A percentile compares a stretch with the other conserved stretches of the same genome.
Evolutionary conservation across 2,329 filamentous ascomycete species (phyloP).

Genomic region (Exophiala sideris): DNA sequence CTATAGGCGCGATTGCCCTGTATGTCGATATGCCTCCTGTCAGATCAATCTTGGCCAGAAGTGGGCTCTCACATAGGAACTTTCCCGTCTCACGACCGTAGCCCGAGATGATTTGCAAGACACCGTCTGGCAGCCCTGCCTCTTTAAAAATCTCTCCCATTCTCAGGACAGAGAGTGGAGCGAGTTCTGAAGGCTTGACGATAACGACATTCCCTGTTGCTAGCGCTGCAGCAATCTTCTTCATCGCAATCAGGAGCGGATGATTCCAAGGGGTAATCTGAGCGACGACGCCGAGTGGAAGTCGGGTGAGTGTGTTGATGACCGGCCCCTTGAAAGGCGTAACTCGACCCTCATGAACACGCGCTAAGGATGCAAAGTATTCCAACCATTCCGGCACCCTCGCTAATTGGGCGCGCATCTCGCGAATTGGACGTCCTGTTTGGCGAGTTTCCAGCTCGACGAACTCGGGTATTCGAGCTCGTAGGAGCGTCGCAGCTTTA

Average conservation of each 20-base stretch:
- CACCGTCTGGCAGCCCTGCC: slow-evolving; percentile 43
- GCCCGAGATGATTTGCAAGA: slow-evolving; percentile 50
- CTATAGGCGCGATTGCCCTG: slow-evolving; percentile 25
- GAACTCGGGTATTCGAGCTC: slow-evolving; percentile 51
- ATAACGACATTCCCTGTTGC: slow-evolving; percentile 39
- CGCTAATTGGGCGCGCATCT: slow-evolving; percentile 67
- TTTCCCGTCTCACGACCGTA: slow-evolving; percentile 52
- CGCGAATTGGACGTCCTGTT: slow-evolving; percentile 65
- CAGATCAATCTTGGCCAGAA: slow-evolving; percentile 28
- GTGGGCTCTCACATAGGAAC: slow-evolving; percentile 43
- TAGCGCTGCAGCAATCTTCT: slow-evolving; percentile 32
- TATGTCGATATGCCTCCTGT: slow-evolving; percentile 29
- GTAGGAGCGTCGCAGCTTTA: slow-evolving; percentile 55
- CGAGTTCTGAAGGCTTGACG: slow-evolving; percentile 41
- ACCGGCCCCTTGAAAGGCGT: slow-evolving; percentile 55
- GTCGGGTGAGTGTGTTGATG: slow-evolving; percentile 36
- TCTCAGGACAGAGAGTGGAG: slow-evolving; percentile 41
- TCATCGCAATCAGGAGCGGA: slow-evolving; percentile 32
- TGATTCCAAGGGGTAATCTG: slow-evolving; percentile 42
- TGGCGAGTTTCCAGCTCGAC: slow-evolving; percentile 64
- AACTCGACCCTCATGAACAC: slow-evolving; percentile 65
- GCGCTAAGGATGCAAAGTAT: slow-evolving; percentile 65
- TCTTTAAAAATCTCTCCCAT: slow-evolving; percentile 41
- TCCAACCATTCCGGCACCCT: slow-evolving; percentile 60
- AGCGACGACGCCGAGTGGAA: slow-evolving; percentile 40